phyloP scores from a whole-genome alignment of 225 moss, liverwort and hornwort genomes.

The Physcomitrellopsis africana region DNA sequence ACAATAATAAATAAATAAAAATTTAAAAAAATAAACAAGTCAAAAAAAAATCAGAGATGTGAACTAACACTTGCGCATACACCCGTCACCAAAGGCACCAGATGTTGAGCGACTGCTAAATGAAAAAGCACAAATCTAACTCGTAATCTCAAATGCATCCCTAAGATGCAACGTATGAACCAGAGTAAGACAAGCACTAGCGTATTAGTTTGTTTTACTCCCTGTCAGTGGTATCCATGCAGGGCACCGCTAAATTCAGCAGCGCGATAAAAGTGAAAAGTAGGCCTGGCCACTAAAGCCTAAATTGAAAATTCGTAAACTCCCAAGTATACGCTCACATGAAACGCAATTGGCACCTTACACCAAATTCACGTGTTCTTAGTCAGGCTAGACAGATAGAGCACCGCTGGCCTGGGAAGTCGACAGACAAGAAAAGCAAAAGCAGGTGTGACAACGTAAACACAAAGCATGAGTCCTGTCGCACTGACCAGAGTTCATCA shows the following conservation, averaged over 20 bases:
- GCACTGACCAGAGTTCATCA: constrained; percentile 1
- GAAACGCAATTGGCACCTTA: background rate
- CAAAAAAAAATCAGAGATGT: background rate
- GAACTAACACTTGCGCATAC: background rate
- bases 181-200: constrained; percentile 25
- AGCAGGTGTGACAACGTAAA: constrained; percentile 24
- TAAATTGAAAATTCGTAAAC: constrained; percentile 13
- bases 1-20: constrained; percentile 2
- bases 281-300: constrained; percentile 11
- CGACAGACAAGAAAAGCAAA: background rate
- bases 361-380: background rate
- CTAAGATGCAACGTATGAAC: constrained; percentile 19
- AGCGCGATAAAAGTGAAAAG: constrained; percentile 19
- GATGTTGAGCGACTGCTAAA: constrained; percentile 10
- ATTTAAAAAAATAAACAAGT: constrained; percentile 1
- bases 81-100: constrained; percentile 4
- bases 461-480: background rate
- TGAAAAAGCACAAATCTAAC: constrained; percentile 3
- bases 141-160: background rate
- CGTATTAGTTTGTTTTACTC: constrained; percentile 18
- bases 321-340: constrained; percentile 11
- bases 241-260: constrained; percentile 38
- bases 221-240: constrained; percentile 37
- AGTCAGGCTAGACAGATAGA: background rate
- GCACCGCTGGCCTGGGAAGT: constrained; percentile 12